A percentile compares a stretch with the other conserved stretches of the same genome.
phyloP scores from a whole-genome alignment of 2,329 filamentous ascomycete genomes.

The Beauveria sp. region DNA sequence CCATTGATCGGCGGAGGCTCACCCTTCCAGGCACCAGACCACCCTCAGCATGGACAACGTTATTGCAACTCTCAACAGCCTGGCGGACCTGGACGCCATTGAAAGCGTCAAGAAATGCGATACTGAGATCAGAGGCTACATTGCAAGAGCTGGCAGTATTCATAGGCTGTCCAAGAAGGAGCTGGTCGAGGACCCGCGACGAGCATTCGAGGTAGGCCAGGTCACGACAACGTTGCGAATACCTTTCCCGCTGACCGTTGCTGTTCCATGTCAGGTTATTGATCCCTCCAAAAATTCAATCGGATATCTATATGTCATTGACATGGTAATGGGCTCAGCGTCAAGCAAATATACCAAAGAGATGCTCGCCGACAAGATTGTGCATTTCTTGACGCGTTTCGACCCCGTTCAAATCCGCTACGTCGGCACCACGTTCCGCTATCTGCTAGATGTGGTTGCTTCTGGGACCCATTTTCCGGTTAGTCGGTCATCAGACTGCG shows the following conservation, averaged over 20 bases:
- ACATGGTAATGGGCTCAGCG: conserved; percentile 25
- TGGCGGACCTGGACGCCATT: conserved; percentile 27
- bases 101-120: conserved; percentile 31
- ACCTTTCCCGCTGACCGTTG: conserved; percentile 13
- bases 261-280: conserved; percentile 28
- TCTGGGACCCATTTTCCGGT: conserved; percentile 35
- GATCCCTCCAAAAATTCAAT: conserved; percentile 42
- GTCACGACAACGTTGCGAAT: neutral
- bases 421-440: conserved; percentile 33
- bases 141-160: conserved; percentile 29
- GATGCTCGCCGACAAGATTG: conserved; percentile 32
- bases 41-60: conserved; percentile 24
- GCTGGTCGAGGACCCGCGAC: conserved; percentile 25
- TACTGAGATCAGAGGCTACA: conserved; percentile 29
- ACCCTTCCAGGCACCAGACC: neutral
- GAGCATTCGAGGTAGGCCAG: conserved; percentile 34
- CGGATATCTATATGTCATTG: conserved; percentile 42
- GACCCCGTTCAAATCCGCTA: conserved; percentile 47
- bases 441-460: conserved; percentile 34
- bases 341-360: conserved; percentile 24
- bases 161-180: conserved; percentile 24
- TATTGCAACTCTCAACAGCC: conserved; percentile 29
- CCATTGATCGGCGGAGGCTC: neutral
- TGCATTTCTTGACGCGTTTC: conserved; percentile 40
- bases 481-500: conserved; percentile 13